Base-by-base conservation (phyloP, 257 asterid genomes). In the Thymus mandschuricus region DNA sequence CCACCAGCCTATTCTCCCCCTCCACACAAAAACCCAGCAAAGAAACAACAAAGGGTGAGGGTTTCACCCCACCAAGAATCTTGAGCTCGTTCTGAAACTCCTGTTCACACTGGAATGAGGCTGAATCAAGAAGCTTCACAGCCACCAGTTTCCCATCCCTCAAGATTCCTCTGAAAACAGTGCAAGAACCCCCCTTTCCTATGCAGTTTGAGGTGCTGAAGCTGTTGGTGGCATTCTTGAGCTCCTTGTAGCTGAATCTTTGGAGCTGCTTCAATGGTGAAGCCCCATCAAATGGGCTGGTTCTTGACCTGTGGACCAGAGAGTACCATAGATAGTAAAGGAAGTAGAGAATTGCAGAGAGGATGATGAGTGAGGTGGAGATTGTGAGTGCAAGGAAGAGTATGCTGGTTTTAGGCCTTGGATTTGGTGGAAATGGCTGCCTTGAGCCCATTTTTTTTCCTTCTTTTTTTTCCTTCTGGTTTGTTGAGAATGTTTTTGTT, bases 101-200 rank as follows among this genome's bases (percentile, higher is more conserved):
- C 15, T 87, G 87, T 60, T 95, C 98, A 70, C 84, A 77, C 72
- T 89, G 97, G 5, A 82, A 77, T 1, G 95, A 91, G 73, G 69
- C 51, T 27, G 94, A 76, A 78, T 89, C 92, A 13, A 92, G 89
- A 58, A 83, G 74, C 72, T 95, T 95, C 0, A 95, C 90, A 62
- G 98, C 99, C 1, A 92, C 96, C 38, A 85, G 41, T 70, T 85
- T 95, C 35, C 99, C 97, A 76, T 89, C 91, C 68, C 71, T 86
- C 15, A 95, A 73, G 70, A 82, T 84, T 49, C 98, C 99, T 66
- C 87, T 82, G 78, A 70, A 95, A 64, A 95, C 99, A 49, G 89
- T 72, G 60, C 98, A 96, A 1, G 99, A 95, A 67, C 99, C 99
- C 40, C 99, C 99, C 79, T 90, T 95, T 2, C 99, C 99, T 7